These are phyloP conservation scores for Heimioporus retisporus DNA, from an alignment of 1,284 basidiomycete species.

Conservation along the genomic window DNA sequence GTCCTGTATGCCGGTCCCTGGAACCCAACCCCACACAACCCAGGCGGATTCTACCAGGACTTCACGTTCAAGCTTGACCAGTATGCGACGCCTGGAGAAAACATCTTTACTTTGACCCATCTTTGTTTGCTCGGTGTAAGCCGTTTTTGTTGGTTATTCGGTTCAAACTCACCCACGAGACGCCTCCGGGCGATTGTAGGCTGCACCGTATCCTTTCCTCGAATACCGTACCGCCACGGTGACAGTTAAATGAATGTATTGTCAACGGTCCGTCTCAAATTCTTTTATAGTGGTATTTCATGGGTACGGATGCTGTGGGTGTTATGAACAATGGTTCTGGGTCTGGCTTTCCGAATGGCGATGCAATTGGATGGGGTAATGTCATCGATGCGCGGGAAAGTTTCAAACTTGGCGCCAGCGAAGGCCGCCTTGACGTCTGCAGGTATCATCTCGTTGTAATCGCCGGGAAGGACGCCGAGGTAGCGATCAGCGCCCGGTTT, in stretches of 20 bases:
- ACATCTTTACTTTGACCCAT: conserved; percentile 43
- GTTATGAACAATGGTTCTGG: no score
- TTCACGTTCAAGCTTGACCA: conserved; percentile 33
- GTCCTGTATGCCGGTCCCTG: conserved; percentile 43
- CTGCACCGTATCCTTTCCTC: conserved; percentile 32
- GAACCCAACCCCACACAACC: conserved; percentile 30
- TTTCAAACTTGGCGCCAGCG: no score
- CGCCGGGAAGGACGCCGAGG: conserved; percentile 65
- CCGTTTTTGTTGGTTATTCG: conserved; percentile 6
- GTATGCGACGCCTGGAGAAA: conserved; percentile 26
- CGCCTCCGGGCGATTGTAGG: conserved; percentile 21
- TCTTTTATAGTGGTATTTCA: no score
- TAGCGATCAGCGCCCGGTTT: conserved; percentile 64
- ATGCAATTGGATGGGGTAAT: no score
- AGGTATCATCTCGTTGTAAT: conserved; percentile 67
- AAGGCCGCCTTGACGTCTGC: conserved; percentile 56
- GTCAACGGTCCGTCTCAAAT: no score
- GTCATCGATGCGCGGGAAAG: no score
- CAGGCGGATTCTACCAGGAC: conserved; percentile 43
- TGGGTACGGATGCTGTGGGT: no score
- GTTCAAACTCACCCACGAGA: not conserved
- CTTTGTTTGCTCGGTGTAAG: conserved; percentile 42
- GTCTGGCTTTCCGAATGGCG: no score
- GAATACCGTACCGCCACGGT: conserved; percentile 35
- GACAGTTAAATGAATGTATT: conserved; percentile 13